phyloP scores from a whole-genome alignment of 768 basidiomycete species.

The Paxillus involutus region DNA sequence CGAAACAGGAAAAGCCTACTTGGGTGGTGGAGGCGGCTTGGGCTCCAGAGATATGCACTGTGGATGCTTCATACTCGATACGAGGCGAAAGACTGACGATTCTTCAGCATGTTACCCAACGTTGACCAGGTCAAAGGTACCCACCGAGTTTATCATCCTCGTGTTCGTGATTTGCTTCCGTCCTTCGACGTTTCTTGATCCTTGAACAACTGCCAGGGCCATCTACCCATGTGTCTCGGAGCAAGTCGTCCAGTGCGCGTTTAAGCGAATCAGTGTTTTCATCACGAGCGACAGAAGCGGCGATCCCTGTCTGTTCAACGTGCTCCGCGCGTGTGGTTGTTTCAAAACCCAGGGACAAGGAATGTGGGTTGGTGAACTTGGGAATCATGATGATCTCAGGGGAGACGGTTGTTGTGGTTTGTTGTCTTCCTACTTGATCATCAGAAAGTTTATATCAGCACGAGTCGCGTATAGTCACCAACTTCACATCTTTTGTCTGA shows the following conservation, averaged over 20 bases:
- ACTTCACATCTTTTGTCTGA: too few species aligned
- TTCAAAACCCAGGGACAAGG: conserved; percentile 31
- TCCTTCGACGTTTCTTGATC: conserved; percentile 4
- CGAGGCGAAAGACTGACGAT: conserved; percentile 46
- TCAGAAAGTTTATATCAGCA: not conserved
- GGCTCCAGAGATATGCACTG: conserved; percentile 43
- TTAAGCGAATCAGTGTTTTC: conserved; percentile 12
- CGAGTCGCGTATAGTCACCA: too few species aligned
- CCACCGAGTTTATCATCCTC: not conserved
- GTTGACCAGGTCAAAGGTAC: not conserved
- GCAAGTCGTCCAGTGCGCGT: conserved; percentile 21
- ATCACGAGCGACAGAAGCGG: conserved; percentile 2
- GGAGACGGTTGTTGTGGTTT: conserved; percentile 18
- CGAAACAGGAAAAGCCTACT: conserved; percentile 30
- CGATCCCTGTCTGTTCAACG: conserved; percentile 6
- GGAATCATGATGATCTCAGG: conserved; percentile 27
- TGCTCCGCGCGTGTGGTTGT: conserved; percentile 37
- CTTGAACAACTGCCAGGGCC: not conserved
- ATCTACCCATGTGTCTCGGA: conserved; percentile 21
- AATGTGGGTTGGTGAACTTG: conserved; percentile 50
- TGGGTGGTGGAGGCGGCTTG: conserved; percentile 39
- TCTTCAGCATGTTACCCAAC: not conserved
- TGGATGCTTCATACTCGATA: conserved; percentile 37
- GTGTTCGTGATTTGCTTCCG: not conserved
- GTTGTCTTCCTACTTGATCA: conserved; percentile 6